Evolutionary conservation across 805 yeast genomes (phyloP).

Genomic region (Tetrapisispora arboricola): DNA sequence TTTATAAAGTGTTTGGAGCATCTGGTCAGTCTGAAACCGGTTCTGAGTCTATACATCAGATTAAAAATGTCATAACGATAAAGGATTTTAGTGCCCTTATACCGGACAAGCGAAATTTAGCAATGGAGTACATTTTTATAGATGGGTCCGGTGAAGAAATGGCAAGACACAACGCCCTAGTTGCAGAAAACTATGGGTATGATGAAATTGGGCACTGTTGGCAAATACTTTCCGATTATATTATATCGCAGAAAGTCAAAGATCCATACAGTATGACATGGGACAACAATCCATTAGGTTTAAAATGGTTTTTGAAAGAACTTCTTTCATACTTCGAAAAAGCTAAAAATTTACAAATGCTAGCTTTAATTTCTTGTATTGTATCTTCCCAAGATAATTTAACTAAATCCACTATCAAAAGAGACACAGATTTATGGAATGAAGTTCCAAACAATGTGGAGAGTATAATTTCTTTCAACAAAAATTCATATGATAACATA

Average conservation of each 20-base stretch:
- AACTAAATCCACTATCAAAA: not conserved
- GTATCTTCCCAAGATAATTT: slow-evolving; percentile 28
- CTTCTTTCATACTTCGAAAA: slow-evolving; percentile 55
- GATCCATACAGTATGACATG: slow-evolving; percentile 42
- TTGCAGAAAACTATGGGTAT: slow-evolving; percentile 55
- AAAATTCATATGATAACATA: slow-evolving; percentile 4
- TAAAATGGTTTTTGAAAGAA: slow-evolving; percentile 51
- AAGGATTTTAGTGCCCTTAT: slow-evolving; percentile 59
- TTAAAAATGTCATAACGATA: slow-evolving; percentile 49
- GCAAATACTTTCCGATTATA: slow-evolving; percentile 43
- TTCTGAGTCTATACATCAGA: slow-evolving; percentile 19
- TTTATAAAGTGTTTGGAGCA: slow-evolving; percentile 19
- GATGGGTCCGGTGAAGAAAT: slow-evolving; percentile 56
- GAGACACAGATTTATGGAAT: not conserved
- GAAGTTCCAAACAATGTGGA: slow-evolving; percentile 6
- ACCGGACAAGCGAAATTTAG: slow-evolving; percentile 66
- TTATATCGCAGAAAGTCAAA: slow-evolving; percentile 21
- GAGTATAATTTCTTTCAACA: slow-evolving; percentile 14
- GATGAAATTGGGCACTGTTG: slow-evolving; percentile 64
- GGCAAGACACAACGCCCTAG: slow-evolving; percentile 58
- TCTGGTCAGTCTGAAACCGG: slow-evolving; percentile 20
- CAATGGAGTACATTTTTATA: slow-evolving; percentile 51
- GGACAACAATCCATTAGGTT: slow-evolving; percentile 77
- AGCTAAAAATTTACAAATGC: slow-evolving; percentile 69
- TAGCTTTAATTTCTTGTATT: slow-evolving; percentile 78